Evolutionary conservation across 768 basidiomycete genomes (phyloP).

Genomic region (Mycena rebaudengoi): DNA sequence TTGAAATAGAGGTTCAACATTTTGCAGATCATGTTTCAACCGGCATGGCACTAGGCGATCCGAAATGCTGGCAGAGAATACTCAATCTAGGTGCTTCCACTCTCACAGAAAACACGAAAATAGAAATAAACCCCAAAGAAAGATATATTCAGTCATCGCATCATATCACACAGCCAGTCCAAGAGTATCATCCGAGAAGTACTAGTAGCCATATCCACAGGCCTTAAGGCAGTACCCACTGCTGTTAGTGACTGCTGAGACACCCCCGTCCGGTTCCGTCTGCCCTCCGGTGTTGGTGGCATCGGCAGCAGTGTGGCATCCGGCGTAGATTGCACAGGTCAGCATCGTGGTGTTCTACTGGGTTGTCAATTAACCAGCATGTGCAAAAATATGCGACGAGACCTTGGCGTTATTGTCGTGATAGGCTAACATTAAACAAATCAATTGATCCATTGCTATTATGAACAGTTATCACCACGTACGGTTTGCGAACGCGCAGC

Average conservation of each 20-base stretch:
- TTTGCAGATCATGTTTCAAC: no score
- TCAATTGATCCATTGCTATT: not conserved
- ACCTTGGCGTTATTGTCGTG: slow-evolving; percentile 2
- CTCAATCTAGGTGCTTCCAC: no score
- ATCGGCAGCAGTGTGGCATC: slow-evolving; percentile 23
- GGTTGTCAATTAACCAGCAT: not conserved
- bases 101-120: no score
- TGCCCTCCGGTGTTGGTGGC: slow-evolving; percentile 25
- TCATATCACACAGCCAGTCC: no score
- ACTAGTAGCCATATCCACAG: no score
- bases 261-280: slow-evolving; percentile 14
- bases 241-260: slow-evolving; percentile 16
- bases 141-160: no score
- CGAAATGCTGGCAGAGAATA: no score
- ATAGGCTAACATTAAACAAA: not conserved
- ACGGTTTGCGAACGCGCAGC: slow-evolving; percentile 21
- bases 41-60: no score
- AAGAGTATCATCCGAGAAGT: no score
- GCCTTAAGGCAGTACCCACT: slow-evolving; percentile 19
- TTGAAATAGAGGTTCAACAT: no score
- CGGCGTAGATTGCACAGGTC: slow-evolving; percentile 19
- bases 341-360: slow-evolving; percentile 11
- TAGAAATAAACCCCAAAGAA: no score
- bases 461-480: not conserved
- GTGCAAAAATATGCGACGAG: not conserved